Conservation (phyloP, 495 filamentous ascomycete genomes). For the Thozetella sp. region DNA sequence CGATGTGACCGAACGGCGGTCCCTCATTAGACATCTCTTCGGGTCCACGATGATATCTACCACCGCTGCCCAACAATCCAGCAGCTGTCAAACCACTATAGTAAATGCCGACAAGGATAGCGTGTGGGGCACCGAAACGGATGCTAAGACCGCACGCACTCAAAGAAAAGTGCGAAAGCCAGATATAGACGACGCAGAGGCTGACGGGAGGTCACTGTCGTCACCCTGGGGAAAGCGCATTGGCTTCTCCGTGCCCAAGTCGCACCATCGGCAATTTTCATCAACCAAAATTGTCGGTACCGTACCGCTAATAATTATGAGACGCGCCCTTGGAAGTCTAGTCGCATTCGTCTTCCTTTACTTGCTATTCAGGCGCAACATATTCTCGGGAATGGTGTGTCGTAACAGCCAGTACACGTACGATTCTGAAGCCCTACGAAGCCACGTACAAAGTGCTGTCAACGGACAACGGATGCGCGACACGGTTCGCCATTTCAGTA, state of each 20-base stretch:
- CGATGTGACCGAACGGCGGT: slow-evolving; percentile 52
- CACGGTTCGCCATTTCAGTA: slow-evolving; percentile 70
- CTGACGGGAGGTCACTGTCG: slow-evolving; percentile 31
- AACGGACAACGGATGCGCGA: slow-evolving; percentile 68
- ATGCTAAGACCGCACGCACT: slow-evolving; percentile 56
- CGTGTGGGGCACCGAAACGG: slow-evolving; percentile 37
- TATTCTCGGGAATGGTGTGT: slow-evolving; percentile 65
- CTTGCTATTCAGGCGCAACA: slow-evolving; percentile 77
- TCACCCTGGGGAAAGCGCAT: slow-evolving; percentile 53
- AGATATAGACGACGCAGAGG: slow-evolving; percentile 78
- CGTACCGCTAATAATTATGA: slow-evolving; percentile 46
- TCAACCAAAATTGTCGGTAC: slow-evolving; percentile 26
- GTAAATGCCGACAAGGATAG: slow-evolving; percentile 56
- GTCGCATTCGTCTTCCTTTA: slow-evolving; percentile 78
- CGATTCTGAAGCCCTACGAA: slow-evolving; percentile 68
- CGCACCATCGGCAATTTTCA: slow-evolving; percentile 26
- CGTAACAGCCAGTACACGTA: slow-evolving; percentile 53
- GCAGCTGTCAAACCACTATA: slow-evolving; percentile 72
- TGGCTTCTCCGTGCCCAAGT: slow-evolving; percentile 44
- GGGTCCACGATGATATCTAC: slow-evolving; percentile 20
- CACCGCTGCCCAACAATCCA: slow-evolving; percentile 32
- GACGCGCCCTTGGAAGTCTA: slow-evolving; percentile 72
- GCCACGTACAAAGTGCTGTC: slow-evolving; percentile 70
- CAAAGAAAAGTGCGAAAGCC: slow-evolving; percentile 85
- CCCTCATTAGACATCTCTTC: slow-evolving; percentile 51